These are phyloP conservation scores for Lachnellula willkommii DNA, from an alignment of 2,329 filamentous ascomycete species.

Conservation along the genomic window DNA sequence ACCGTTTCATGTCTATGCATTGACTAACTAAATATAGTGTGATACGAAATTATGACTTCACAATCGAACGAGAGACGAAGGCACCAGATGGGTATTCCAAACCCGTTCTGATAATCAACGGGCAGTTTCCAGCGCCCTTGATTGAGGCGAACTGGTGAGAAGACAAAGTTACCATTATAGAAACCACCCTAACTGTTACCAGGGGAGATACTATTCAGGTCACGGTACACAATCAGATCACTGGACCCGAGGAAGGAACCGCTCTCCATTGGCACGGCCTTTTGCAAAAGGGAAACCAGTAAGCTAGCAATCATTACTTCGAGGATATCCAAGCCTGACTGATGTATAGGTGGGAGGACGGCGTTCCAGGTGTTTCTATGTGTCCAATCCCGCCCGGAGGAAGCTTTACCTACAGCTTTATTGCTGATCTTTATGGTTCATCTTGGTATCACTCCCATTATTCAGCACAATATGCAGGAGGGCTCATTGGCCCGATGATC, in stretches of 20 bases:
- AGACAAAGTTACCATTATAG: background rate
- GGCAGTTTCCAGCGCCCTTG: constrained; percentile 31
- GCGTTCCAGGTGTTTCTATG: constrained; percentile 48
- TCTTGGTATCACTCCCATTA: constrained; percentile 60
- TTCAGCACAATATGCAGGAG: constrained; percentile 45
- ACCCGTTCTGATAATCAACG: constrained; percentile 48
- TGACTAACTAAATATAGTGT: constrained; percentile 25
- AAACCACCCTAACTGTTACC: background rate
- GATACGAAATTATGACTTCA: constrained; percentile 32
- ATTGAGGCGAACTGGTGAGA: constrained; percentile 33
- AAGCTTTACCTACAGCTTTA: constrained; percentile 27
- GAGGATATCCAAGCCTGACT: constrained; percentile 9
- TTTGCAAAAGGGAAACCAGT: constrained; percentile 35
- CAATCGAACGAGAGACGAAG: constrained; percentile 22
- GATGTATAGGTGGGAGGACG: constrained; percentile 33
- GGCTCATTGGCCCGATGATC: constrained; percentile 54
- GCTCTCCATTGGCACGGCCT: constrained; percentile 45
- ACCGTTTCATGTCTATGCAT: background rate
- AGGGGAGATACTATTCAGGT: constrained; percentile 47
- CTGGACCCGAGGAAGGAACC: constrained; percentile 32
- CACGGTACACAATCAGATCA: constrained; percentile 65
- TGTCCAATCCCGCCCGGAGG: constrained; percentile 56
- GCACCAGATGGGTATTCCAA: constrained; percentile 35
- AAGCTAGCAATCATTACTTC: background rate
- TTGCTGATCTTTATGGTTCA: constrained; percentile 39